phyloP scores from a whole-genome alignment of 148 eudicot genomes.

The Camellia sinensis region DNA sequence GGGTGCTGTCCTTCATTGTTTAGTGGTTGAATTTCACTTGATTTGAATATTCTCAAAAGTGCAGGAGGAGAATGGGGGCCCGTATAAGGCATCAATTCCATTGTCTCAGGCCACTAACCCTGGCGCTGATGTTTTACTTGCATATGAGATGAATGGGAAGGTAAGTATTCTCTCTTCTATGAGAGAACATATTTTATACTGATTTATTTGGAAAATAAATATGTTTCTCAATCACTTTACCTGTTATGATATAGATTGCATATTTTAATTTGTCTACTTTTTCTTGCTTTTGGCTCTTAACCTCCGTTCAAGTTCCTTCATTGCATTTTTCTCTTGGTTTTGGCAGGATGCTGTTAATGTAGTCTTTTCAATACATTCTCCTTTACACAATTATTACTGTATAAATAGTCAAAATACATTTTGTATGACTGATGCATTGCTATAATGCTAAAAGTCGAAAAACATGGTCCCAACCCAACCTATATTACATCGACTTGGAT shows the following conservation, averaged over 20 bases:
- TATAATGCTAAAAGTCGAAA: not conserved
- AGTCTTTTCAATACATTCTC: not conserved
- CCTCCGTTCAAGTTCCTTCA: not conserved
- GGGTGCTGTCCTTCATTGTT: not conserved
- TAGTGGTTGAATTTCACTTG: conserved; percentile 7
- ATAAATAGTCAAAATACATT: not conserved
- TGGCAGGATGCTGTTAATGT: not conserved
- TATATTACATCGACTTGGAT: not conserved
- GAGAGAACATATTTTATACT: not conserved
- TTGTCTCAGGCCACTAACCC: conserved; percentile 82
- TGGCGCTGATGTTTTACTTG: conserved; percentile 83
- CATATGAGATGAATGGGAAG: conserved; percentile 95
- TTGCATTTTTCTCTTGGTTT: not conserved
- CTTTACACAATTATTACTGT: not conserved
- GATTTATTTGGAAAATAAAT: not conserved
- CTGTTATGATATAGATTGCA: not conserved
- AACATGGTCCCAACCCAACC: not conserved
- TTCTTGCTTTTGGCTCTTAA: not conserved
- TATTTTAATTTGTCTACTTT: not conserved
- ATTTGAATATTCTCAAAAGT: not conserved
- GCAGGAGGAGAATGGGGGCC: conserved; percentile 94
- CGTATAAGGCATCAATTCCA: conserved; percentile 86
- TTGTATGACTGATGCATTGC: not conserved
- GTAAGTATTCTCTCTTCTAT: conserved; percentile 24
- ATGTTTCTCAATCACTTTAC: not conserved